Conservation (phyloP, 495 filamentous ascomycete genomes). For the Cercophora samala region DNA sequence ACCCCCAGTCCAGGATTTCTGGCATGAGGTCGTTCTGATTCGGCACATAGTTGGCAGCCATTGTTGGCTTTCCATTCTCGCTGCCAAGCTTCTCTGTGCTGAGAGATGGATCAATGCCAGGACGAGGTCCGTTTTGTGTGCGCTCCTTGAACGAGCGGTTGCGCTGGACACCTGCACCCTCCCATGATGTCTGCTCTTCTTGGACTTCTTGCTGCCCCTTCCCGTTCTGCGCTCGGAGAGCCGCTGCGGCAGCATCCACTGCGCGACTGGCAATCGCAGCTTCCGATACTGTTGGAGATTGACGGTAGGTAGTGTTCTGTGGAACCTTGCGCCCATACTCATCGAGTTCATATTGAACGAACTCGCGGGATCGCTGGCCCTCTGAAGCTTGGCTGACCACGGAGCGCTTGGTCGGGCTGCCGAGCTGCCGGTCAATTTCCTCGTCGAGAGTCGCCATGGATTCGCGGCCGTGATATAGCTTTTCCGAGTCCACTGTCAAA, state of each 20-base stretch:
- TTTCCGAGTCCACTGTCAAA: slow-evolving; percentile 51
- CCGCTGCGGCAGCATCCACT: slow-evolving; percentile 48
- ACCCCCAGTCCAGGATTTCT: slow-evolving; percentile 59
- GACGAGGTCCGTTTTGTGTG: slow-evolving; percentile 44
- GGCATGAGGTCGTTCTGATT: slow-evolving; percentile 60
- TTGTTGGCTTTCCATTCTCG: slow-evolving; percentile 53
- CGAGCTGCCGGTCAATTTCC: slow-evolving; percentile 12
- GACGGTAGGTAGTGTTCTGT: slow-evolving; percentile 33
- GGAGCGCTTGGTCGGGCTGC: slow-evolving; percentile 37
- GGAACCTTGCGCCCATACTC: slow-evolving; percentile 54
- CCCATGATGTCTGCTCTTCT: slow-evolving; percentile 29
- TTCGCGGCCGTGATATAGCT: slow-evolving; percentile 33
- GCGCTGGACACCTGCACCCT: slow-evolving; percentile 40
- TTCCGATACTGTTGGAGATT: slow-evolving; percentile 49
- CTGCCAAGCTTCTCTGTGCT: slow-evolving; percentile 62
- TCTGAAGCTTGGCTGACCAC: slow-evolving; percentile 32
- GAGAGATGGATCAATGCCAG: slow-evolving; percentile 65
- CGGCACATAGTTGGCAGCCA: slow-evolving; percentile 64
- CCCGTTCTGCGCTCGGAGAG: slow-evolving; percentile 37
- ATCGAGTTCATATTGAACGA: slow-evolving; percentile 49
- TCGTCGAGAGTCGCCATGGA: slow-evolving; percentile 39
- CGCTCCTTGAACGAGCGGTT: slow-evolving; percentile 57
- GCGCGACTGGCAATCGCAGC: slow-evolving; percentile 51
- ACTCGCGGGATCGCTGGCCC: slow-evolving; percentile 19
- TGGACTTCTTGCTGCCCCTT: slow-evolving; percentile 35